A percentile compares a stretch with the other conserved stretches of the same genome.
These are phyloP conservation scores for Hymenoscyphus fraxineus DNA, from an alignment of 2,329 filamentous ascomycete species.

Conservation along the genomic window DNA sequence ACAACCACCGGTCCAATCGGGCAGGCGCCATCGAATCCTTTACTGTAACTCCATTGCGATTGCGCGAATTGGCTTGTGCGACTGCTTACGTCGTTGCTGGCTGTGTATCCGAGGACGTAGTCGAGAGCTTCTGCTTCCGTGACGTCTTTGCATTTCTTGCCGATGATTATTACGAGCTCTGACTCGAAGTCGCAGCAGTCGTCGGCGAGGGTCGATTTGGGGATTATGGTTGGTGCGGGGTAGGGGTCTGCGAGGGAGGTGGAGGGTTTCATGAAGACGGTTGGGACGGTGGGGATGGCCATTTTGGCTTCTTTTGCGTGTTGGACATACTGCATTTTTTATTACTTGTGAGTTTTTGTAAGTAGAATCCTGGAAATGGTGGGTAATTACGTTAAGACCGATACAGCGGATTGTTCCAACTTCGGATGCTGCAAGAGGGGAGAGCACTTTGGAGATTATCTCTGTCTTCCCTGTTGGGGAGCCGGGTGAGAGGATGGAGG, in stretches of 20 bases:
- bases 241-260: conserved; percentile 30
- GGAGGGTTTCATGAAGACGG: conserved; percentile 32
- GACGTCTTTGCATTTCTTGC: conserved; percentile 45
- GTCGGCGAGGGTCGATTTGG: conserved; percentile 42
- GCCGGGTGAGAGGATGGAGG: conserved; percentile 54
- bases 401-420: conserved; percentile 48
- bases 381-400: conserved; percentile 44
- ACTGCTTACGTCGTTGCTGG: conserved; percentile 53
- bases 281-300: conserved; percentile 41
- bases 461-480: conserved; percentile 45
- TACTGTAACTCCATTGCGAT: conserved; percentile 48
- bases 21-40: conserved; percentile 48
- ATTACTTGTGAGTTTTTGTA: neutral
- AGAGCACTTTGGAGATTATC: conserved; percentile 40
- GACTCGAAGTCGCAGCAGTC: conserved; percentile 48
- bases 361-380: neutral
- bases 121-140: conserved; percentile 44
- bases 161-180: conserved; percentile 48
- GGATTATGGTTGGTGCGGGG: conserved; percentile 41
- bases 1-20: conserved; percentile 50
- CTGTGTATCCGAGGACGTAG: conserved; percentile 54
- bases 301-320: conserved; percentile 46
- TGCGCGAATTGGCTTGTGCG: conserved; percentile 48
- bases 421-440: conserved; percentile 42
- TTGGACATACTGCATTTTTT: conserved; percentile 39